phyloP scores from a whole-genome alignment of 495 filamentous ascomycete species.

The Neurospora sp. region DNA sequence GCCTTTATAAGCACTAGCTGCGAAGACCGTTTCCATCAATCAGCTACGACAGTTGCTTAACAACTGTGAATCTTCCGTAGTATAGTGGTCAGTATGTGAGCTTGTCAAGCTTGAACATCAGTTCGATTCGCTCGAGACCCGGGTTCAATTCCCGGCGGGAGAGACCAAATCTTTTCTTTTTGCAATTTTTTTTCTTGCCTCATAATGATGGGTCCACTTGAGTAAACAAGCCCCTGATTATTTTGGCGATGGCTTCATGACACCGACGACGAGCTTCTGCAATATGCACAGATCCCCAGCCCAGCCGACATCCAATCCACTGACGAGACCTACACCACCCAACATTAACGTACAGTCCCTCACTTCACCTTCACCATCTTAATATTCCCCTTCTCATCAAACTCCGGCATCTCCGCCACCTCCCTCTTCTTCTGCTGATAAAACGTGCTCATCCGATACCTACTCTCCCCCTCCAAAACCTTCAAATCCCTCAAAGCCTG shows the following conservation, averaged over 20 bases:
- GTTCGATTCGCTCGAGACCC: background rate
- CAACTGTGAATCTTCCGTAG: background rate
- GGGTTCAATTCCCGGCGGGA: background rate
- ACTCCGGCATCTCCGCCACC: constrained; percentile 17
- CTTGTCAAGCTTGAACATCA: background rate
- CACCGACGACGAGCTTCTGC: background rate
- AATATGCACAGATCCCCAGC: background rate
- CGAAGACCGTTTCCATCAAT: background rate
- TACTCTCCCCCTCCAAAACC: constrained; percentile 47
- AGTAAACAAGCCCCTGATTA: background rate
- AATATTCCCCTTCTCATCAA: constrained; percentile 21
- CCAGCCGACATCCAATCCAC: background rate
- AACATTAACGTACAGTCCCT: no score
- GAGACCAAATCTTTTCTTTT: background rate
- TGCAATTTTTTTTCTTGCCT: background rate
- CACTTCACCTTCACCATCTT: constrained; percentile 16
- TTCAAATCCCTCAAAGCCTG: constrained; percentile 43
- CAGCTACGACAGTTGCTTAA: background rate
- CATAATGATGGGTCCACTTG: no score
- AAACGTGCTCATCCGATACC: constrained; percentile 46
- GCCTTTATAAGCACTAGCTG: background rate
- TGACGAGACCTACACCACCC: no score
- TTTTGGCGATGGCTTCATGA: background rate
- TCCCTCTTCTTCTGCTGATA: constrained; percentile 29
- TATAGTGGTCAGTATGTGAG: background rate